Percentiles rank a stretch among this genome's conserved stretches.
Conservation (phyloP, 148 eudicot genomes). For the Diospyros kaki region DNA sequence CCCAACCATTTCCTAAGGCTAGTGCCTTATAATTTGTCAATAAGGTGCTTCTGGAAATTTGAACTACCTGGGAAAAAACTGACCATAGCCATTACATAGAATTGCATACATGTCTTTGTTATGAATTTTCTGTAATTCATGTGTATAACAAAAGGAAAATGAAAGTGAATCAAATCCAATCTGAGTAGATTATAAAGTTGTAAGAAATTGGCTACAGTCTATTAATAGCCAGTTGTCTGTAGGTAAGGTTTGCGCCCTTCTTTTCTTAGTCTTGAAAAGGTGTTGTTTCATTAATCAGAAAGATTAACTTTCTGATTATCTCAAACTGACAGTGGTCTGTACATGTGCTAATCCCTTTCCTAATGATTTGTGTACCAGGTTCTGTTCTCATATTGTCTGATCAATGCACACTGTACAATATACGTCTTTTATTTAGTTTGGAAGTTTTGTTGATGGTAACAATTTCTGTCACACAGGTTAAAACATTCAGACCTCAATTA, state of each 20-base stretch:
- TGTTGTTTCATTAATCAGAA: background rate
- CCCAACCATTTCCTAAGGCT: background rate
- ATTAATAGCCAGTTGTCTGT: background rate
- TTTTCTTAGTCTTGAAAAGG: background rate
- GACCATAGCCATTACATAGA: background rate
- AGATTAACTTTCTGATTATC: background rate
- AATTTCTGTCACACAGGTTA: constrained; percentile 47
- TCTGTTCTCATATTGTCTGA: background rate
- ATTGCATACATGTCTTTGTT: background rate
- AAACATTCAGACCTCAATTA: constrained; percentile 75
- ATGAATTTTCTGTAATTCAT: background rate
- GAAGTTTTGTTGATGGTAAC: background rate
- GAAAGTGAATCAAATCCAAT: background rate
- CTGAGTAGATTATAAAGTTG: background rate
- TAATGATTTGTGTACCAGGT: background rate
- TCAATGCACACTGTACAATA: background rate
- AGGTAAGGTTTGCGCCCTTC: background rate
- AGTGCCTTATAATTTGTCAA: background rate
- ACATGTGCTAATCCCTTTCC: background rate
- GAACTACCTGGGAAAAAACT: background rate
- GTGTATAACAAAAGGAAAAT: background rate
- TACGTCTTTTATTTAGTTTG: background rate
- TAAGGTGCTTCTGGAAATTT: background rate
- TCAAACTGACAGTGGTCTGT: background rate
- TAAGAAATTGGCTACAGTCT: background rate